Evolutionary conservation across 2,329 filamentous ascomycete genomes (phyloP).

Genomic region (Zymoseptoria tritici): DNA sequence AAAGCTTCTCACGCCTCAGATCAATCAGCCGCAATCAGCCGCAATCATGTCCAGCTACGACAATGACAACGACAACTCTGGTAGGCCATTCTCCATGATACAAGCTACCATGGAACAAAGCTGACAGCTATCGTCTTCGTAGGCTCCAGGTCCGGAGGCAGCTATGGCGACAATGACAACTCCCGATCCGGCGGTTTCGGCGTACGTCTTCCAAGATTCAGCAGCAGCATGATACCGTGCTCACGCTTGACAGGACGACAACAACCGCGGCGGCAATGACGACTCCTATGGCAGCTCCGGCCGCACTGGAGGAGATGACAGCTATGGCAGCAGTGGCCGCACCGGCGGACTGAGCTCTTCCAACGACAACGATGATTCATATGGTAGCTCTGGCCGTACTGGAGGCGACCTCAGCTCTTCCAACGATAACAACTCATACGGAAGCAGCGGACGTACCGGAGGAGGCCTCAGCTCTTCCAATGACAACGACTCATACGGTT

Average conservation of each 20-base stretch:
- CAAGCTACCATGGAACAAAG: background rate
- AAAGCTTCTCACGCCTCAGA: background rate
- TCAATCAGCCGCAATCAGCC: background rate
- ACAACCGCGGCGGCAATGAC: slow-evolving; percentile 1
- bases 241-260: background rate
- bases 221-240: background rate
- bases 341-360: background rate
- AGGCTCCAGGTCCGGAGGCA: slow-evolving; percentile 7
- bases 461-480: background rate
- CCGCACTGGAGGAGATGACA: slow-evolving; percentile 8
- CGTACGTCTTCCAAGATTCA: slow-evolving; percentile 7
- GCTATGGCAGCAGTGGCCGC: slow-evolving; percentile 8
- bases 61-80: slow-evolving; percentile 6
- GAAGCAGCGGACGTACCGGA: background rate
- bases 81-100: background rate
- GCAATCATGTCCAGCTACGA: slow-evolving; percentile 12
- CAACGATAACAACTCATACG: background rate
- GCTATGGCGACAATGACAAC: slow-evolving; percentile 2
- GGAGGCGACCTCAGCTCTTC: slow-evolving; percentile 3
- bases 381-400: slow-evolving; percentile 3
- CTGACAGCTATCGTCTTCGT: slow-evolving; percentile 3
- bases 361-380: slow-evolving; percentile 2
- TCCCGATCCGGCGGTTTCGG: slow-evolving; percentile 8
- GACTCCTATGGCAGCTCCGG: slow-evolving; percentile 10
- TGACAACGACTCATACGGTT: slow-evolving; percentile 2